Percentiles rank a stretch among this genome's conserved stretches.
phyloP scores from a whole-genome alignment of 164 flowering plant genomes.

The Aristolochia fimbriata region DNA sequence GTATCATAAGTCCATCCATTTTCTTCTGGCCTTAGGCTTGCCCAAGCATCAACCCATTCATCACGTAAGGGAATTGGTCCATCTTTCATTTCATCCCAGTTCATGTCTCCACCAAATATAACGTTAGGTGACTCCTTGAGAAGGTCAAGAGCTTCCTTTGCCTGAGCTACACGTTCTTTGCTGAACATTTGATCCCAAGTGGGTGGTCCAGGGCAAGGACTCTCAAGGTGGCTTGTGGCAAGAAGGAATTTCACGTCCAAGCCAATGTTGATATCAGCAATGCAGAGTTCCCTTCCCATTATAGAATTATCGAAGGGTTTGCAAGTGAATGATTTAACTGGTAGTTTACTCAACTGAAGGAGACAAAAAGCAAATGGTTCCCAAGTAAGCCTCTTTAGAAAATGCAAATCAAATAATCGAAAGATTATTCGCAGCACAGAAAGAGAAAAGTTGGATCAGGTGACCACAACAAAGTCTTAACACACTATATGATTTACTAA shows the following conservation, averaged over 20 bases:
- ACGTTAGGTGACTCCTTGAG: conserved; percentile 50
- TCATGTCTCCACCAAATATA: conserved; percentile 91
- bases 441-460: no score
- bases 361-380: background rate
- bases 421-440: no score
- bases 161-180: conserved; percentile 1
- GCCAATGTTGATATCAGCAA: conserved; percentile 49
- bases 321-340: conserved; percentile 54
- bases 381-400: no score
- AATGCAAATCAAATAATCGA: no score
- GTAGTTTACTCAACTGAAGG: conserved; percentile 69
- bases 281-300: conserved; percentile 60
- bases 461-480: no score
- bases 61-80: conserved; percentile 62
- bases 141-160: conserved; percentile 28
- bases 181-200: conserved; percentile 80
- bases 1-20: conserved; percentile 91
- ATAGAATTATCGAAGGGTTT: conserved; percentile 53
- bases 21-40: conserved; percentile 54
- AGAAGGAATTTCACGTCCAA: conserved; percentile 34
- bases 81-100: conserved; percentile 93
- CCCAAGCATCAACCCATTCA: conserved; percentile 90
- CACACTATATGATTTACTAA: no score
- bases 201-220: conserved; percentile 91
- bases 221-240: conserved; percentile 95